phyloP scores from a whole-genome alignment of 148 eudicot species.

The Amaranthus cruentus region DNA sequence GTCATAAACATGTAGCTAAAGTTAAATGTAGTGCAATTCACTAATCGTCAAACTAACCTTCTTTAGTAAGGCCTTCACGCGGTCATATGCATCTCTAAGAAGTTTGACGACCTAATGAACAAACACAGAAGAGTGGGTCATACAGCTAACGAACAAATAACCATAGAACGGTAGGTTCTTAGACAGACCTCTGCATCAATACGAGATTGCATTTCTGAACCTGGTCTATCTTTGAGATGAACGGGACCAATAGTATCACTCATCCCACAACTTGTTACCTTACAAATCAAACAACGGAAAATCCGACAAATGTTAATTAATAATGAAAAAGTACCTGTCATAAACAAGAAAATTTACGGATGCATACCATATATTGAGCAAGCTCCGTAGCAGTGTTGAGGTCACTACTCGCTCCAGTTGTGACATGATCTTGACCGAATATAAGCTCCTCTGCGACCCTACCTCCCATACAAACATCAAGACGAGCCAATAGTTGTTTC shows the following conservation, averaged over 20 bases:
- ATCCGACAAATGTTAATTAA: neutral
- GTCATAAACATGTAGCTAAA: no score
- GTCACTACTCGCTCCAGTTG: constrained; percentile 97
- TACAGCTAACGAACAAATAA: neutral
- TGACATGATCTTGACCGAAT: constrained; percentile 82
- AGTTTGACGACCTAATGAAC: constrained; percentile 74
- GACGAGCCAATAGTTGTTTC: constrained; percentile 90
- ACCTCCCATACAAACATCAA: constrained; percentile 99
- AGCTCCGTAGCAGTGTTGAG: constrained; percentile 85
- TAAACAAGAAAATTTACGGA: neutral
- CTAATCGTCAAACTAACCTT: constrained; percentile 47
- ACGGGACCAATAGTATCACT: constrained; percentile 84
- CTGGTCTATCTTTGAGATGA: constrained; percentile 79
- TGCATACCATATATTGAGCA: constrained; percentile 87
- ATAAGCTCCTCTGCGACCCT: constrained; percentile 97
- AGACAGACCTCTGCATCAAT: constrained; percentile 77
- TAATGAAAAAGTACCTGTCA: neutral
- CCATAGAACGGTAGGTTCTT: constrained; percentile 8
- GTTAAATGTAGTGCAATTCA: no score
- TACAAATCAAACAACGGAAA: constrained; percentile 13
- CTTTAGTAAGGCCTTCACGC: constrained; percentile 78
- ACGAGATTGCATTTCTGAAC: constrained; percentile 96
- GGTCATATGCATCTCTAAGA: constrained; percentile 83
- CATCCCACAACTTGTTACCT: constrained; percentile 94
- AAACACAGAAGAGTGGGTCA: neutral